Evolutionary conservation across 768 basidiomycete genomes (phyloP), one percentile per base, ranked within the genome.

Genomic region (Mycena metata): DNA sequence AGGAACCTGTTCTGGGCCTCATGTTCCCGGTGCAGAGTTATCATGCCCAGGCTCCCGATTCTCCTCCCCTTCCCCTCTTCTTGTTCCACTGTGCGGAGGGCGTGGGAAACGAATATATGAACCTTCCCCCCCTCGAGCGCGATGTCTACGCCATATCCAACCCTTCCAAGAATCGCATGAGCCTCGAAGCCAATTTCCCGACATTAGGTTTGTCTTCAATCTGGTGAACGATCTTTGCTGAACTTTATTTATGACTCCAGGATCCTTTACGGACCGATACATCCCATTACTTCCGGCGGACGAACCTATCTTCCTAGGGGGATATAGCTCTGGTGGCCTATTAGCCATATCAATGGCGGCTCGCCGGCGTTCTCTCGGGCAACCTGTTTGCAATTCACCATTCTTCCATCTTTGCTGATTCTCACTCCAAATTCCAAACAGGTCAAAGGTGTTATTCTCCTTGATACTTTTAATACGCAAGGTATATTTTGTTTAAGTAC

Each of bases 111-210:
- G 58, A 60, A 60, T 60, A 46, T 49, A 51, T 50, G 39, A 61
- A 61, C 47, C 36, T 61, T 7, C 59, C 59, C 33, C 16, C 47
- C 21, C 24, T 60, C 21, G 59, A 50, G 45, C 59, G 59, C 15
- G 59, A 60, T 17, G 59, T 60, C 39, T 60, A 60, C 35, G 59
- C 59, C 21, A 61, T 61, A 61, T 51, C 49, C n/a, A 61, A 61
- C 49, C 60, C 60, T 17, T 51, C 59, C 6, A 60, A 60, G 16
- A 60, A 60, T 36, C 59, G 59, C 3, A 61, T 61, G 60, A 51
- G 60, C 24, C 49, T 61, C 17, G 49, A 61, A 61, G 60, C 49
- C 19, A 50, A 61, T 13, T 61, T 61, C 24, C 39, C 49, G 36
- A 56, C 55, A n/a, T 5, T 56, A 23, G 55, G 55, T 42, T 42